Conservation (phyloP, 148 eudicot species). For the Amaranthus palmeri region DNA sequence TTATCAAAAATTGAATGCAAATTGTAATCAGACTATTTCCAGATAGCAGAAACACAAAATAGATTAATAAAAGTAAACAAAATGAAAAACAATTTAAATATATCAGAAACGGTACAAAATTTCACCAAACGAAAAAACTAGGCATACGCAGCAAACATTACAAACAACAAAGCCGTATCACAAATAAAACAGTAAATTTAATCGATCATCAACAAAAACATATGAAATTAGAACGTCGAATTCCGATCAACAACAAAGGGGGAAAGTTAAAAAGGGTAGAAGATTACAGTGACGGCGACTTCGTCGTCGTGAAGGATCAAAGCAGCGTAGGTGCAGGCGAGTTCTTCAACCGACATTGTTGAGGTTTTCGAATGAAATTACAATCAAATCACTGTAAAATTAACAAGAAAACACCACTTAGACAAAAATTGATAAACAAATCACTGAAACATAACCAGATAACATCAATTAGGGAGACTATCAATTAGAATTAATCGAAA, state of each 20-base stretch:
- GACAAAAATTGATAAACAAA: not conserved
- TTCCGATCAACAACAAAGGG: not conserved
- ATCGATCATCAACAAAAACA: no score
- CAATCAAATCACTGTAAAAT: not conserved
- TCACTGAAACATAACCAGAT: not conserved
- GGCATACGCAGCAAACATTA: no score
- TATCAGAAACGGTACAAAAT: not conserved
- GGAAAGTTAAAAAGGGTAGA: not conserved
- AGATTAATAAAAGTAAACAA: no score
- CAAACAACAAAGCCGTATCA: not conserved
- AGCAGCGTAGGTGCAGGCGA: constrained; percentile 57
- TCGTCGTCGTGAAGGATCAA: constrained; percentile 74
- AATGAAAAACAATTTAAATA: not conserved
- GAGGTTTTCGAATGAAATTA: not conserved
- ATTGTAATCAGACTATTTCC: no score
- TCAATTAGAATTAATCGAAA: not conserved
- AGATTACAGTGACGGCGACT: constrained; percentile 50
- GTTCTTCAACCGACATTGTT: constrained; percentile 33
- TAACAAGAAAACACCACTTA: not conserved
- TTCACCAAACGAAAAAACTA: not conserved
- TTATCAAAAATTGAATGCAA: no score
- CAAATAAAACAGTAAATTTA: no score
- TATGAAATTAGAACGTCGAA: not conserved
- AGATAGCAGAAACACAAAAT: no score
- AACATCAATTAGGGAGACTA: no score